A percentile compares a stretch with the other conserved stretches of the same genome.
These are phyloP conservation scores for Chrysophaeum taylorii DNA, from an alignment of 352 stramenopile species.

Conservation along the genomic window DNA sequence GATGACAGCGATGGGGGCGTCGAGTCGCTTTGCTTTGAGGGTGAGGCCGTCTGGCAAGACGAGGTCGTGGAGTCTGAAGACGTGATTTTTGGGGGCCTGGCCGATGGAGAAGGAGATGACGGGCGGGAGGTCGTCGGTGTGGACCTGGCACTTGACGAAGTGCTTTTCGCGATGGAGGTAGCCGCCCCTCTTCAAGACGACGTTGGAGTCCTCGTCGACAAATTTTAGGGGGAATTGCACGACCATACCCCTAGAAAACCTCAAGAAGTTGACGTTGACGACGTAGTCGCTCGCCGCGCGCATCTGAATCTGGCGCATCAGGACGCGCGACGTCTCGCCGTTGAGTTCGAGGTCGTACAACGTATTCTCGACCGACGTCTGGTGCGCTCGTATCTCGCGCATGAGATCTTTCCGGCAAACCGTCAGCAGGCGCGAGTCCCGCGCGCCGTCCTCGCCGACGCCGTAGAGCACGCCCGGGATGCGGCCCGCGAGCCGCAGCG, in stretches of 20 bases:
- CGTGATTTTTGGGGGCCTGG: neutral
- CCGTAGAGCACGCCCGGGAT: neutral
- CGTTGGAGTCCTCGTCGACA: neutral
- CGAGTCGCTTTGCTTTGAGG: neutral
- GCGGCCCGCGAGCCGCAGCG: neutral
- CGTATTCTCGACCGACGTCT: slow-evolving; percentile 7
- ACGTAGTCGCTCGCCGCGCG: neutral
- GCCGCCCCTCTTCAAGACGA: neutral
- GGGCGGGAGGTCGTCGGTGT: neutral
- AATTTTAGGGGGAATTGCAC: neutral
- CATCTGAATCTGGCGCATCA: neutral
- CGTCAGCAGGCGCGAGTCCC: neutral
- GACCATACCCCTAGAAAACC: neutral
- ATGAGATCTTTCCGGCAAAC: neutral
- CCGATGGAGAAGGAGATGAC: neutral
- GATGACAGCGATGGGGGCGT: neutral
- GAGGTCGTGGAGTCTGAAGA: neutral
- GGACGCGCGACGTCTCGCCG: neutral
- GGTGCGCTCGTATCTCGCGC: neutral
- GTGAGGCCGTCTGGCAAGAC: neutral
- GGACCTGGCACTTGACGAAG: neutral
- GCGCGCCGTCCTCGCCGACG: neutral
- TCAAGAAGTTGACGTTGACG: neutral
- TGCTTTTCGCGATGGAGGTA: neutral
- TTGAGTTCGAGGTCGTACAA: neutral